These are phyloP conservation scores for Hemisphaericaspora xylanilytica DNA, from an alignment of 1,139 yeast genomes.

Conservation along the genomic window DNA sequence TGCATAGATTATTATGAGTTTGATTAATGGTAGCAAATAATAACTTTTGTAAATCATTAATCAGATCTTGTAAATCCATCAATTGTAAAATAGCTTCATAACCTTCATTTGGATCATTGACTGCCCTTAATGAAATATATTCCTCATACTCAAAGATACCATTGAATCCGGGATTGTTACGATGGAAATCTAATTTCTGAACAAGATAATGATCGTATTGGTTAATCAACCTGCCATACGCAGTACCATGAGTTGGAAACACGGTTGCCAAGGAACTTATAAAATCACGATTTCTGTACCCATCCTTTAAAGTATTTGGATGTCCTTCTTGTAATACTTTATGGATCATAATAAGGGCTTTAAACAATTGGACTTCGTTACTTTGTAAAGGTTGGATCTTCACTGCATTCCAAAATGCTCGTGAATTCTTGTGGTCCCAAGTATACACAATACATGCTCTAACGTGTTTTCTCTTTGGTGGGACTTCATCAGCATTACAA, in stretches of 20 bases:
- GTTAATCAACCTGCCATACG: constrained; percentile 71
- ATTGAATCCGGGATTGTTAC: constrained; percentile 82
- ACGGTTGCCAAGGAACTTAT: constrained; percentile 41
- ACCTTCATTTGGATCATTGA: constrained; percentile 94
- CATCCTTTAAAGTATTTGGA: constrained; percentile 79
- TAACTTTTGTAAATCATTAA: constrained; percentile 76
- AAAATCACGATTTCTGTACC: constrained; percentile 61
- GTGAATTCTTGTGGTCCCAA: constrained; percentile 90
- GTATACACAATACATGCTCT: constrained; percentile 91
- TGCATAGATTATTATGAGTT: constrained; percentile 71
- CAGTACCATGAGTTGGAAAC: constrained; percentile 41
- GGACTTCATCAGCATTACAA: constrained; percentile 79
- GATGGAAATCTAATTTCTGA: constrained; percentile 78
- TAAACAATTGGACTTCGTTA: constrained; percentile 82
- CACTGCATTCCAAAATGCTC: constrained; percentile 83
- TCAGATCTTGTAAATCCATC: constrained; percentile 81
- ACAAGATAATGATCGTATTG: constrained; percentile 74
- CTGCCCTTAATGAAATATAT: constrained; percentile 81
- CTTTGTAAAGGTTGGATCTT: constrained; percentile 77
- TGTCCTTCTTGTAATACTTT: constrained; percentile 98
- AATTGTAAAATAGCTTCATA: constrained; percentile 85
- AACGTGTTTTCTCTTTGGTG: constrained; percentile 95
- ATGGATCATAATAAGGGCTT: constrained; percentile 84
- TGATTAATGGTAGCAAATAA: constrained; percentile 72
- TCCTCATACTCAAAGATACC: constrained; percentile 97